Base-by-base conservation (phyloP, 345 rosid species). In the Eucalyptus cloeziana region DNA sequence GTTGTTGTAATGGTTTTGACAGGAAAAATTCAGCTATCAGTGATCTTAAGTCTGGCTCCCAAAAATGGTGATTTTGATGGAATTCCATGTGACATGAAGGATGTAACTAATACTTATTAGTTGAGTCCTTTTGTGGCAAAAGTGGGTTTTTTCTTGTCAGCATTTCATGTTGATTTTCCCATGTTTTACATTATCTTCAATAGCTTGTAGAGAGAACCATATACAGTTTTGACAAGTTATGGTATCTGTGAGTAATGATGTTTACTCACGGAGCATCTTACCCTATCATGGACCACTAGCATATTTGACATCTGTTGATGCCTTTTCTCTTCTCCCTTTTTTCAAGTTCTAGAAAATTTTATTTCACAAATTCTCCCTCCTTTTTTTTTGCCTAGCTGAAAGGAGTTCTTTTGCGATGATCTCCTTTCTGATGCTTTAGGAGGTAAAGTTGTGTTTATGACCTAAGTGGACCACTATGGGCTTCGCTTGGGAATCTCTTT, bases 101-200 rank as follows among this genome's bases (percentile, higher is more conserved):
- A 95, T 88, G 93, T 97, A 60, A 89, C 94, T 22, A 88, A 91
- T 89, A 93, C 96, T 87, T 93, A 94, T 92, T 93, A 95, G 92
- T 94, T 97, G 96, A 92, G 95, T 95, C 94, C 96, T 92, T 96
- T 96, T 92, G 88, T 94, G 86, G 91, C 96, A 88, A 89, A 97
- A 94, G 97, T 96, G 92, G 91, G 98, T 94, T 89, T 89, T 87
- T 88, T 89, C 76, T 91, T 91, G 50, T 88, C 88, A 71, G 33
- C 45, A 49, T 88, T 13, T 33, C 43, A 30, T 31, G 69, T 86
- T 86, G 88, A 81, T 81, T 43, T 67, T 67, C 76, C 40, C 76
- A 67, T 44, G 49, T 22, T 44, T 85, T 44, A 15, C 37, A 14
- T 9, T 50, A 44, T 33, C 64, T 67, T 15, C 76, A 67, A 64